Conservation (phyloP, 1,284 basidiomycete genomes). For the Cryptococcus floricola region DNA sequence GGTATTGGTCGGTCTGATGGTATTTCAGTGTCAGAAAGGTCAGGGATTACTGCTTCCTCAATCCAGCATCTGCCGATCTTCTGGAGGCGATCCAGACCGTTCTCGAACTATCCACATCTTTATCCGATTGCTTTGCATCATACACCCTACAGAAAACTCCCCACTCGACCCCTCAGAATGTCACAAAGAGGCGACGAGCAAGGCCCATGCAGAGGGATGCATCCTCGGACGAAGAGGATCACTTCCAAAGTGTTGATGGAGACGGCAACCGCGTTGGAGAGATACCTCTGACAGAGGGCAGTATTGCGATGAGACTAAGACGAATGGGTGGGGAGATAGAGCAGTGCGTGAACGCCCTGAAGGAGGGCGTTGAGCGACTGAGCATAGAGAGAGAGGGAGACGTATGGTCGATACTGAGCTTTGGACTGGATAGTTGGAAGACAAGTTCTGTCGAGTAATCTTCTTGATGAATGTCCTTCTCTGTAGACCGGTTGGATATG, state of each 20-base stretch:
- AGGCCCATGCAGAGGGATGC: conserved; percentile 55
- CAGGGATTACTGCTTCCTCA: conserved; percentile 63
- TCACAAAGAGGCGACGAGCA: conserved; percentile 52
- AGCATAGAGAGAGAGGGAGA: conserved; percentile 53
- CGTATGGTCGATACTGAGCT: conserved; percentile 68
- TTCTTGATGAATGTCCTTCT: no score
- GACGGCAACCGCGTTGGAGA: conserved; percentile 3
- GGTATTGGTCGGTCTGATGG: background rate
- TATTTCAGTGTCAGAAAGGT: conserved; percentile 59
- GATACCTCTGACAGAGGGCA: conserved; percentile 46
- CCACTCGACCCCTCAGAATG: background rate
- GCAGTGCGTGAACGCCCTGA: conserved; percentile 56
- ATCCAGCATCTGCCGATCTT: conserved; percentile 61
- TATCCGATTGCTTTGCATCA: conserved; percentile 61
- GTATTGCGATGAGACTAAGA: conserved; percentile 56
- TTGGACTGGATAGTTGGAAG: conserved; percentile 78
- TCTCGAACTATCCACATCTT: conserved; percentile 67
- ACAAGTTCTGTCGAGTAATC: no score
- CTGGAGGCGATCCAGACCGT: conserved; percentile 63
- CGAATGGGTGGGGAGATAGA: conserved; percentile 66
- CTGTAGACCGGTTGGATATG: no score
- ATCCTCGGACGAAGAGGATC: conserved; percentile 56
- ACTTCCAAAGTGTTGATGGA: conserved; percentile 34
- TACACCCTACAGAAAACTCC: conserved; percentile 36
- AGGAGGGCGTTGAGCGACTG: conserved; percentile 44